Evolutionary conservation across 2,329 filamentous ascomycete genomes (phyloP), one percentile per base, ranked within the genome.

Genomic region (Uncinocarpus reesii): DNA sequence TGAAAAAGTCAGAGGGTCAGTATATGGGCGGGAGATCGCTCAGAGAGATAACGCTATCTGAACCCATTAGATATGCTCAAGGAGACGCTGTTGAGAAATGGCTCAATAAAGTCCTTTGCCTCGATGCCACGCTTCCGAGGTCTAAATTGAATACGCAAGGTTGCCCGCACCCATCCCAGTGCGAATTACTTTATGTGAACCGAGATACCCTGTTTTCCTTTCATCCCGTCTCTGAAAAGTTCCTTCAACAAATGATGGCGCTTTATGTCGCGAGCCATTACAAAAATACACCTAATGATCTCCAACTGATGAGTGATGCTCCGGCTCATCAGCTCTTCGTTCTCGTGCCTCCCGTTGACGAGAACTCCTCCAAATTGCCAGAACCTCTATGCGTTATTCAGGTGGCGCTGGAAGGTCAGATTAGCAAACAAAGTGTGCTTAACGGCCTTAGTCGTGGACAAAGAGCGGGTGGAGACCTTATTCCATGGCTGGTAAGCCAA

Each of bases 231-330:
- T 93, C 92, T 2, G 92, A 98, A 65, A 92, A 89, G 62, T 96
- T 98, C 69, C 71, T 98, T 48, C 92, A 98, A 64, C 88, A 95
- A 59, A 95, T 98, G 87, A 90, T 98, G 68, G 88, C 89, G 0
- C 77, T 98, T 1, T 98, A 96, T 59, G 93, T 98, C 23, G 88
- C 92, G 23, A 94, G 87, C 57, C 88, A 95, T 66, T 95, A 98
- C 74, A 96, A 96, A 68, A 98, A 98, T 68, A 87, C 89, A 0
- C 92, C 92, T 0, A 94, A 98, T 59, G 92, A 98, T 60, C 76
- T 98, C n/a, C 92, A 96, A 65, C 78, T 98, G 49, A 94, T 98
- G 87, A 95, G 87, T 53, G 92, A 98, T 66, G 92, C 92, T 1
- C 92, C 92, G 1, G 90, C 92, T 0, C 92, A 98, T 66, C 89